Base-by-base conservation (phyloP, 2,329 filamentous ascomycete species). In the Helotiales sp. region DNA sequence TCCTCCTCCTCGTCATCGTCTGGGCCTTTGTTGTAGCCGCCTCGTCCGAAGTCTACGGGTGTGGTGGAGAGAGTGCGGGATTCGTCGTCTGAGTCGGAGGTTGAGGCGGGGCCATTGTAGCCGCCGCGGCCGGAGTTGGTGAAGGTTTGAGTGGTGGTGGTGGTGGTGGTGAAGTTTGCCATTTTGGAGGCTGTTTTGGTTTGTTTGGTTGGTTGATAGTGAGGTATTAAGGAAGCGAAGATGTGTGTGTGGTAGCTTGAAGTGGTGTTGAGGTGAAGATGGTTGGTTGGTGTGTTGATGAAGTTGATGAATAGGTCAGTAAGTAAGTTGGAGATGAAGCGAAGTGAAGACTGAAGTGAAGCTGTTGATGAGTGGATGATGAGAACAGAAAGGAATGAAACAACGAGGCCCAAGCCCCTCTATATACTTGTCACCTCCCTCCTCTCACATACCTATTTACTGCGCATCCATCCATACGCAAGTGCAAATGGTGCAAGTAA, bases 1-100 rank as follows among this genome's bases (percentile, higher is more conserved):
- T 76, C 75, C 57, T 76, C 73, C 57, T 75, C 73, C 22, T 76
- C 74, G 55, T 76, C 75, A n/a, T 76, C 75, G 57, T 74, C 74
- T 6, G 62, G 66, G 10, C 71, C 66, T 11, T 63, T 64, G 68
- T 75, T 75, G 68, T 75, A 75, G 26, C 72, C 74, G 6, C 71
- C 71, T 7, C 72, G 71, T 13, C 74, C 73, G 50, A 70, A 70
- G 66, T 72, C 59, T 34, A 67, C n/a, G 22, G 47, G 52, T 17
- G 67, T 59, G 54, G 2, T 26, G 17, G 54, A 22, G 49, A n/a
- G 22, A 15, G 62, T 58, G 28, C 49, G 61, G 11, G 52, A 60
- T 22, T 68, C 66, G 20, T 71, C 64, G 20, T 69, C 69, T 26
- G 67, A 68, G 2, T 64, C 58, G 26, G 63, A 61, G 52, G 62